Conservation (phyloP, 2,329 filamentous ascomycete species). For the Fusarium irregulare region DNA sequence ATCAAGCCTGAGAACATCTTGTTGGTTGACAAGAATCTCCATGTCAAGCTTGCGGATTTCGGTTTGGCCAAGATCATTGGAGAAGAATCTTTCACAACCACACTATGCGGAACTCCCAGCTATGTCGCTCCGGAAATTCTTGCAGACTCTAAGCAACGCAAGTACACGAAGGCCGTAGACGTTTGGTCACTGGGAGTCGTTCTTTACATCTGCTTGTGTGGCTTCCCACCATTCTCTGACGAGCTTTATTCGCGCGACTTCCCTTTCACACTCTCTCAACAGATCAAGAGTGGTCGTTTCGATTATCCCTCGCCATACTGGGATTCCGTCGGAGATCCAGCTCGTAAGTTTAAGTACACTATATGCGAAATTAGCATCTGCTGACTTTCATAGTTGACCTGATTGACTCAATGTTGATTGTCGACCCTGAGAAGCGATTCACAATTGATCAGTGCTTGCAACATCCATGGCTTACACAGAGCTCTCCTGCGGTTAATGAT, state of each 20-base stretch:
- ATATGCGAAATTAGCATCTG: neutral
- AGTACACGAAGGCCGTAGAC: conserved; percentile 95
- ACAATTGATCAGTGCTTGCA: conserved; percentile 90
- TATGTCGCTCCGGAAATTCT: conserved; percentile 98
- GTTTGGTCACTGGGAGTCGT: conserved; percentile 98
- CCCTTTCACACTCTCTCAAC: conserved; percentile 88
- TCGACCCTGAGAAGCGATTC: conserved; percentile 84
- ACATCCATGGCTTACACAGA: conserved; percentile 87
- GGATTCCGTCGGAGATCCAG: conserved; percentile 72
- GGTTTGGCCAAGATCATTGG: conserved; percentile 98
- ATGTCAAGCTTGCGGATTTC: conserved; percentile 95
- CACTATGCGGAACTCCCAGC: conserved; percentile 94
- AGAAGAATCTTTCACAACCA: conserved; percentile 97
- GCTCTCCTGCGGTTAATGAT: conserved; percentile 72
- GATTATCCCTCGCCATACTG: conserved; percentile 97
- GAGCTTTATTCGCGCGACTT: conserved; percentile 85
- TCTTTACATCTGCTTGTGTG: conserved; percentile 95
- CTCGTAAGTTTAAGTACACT: conserved; percentile 60
- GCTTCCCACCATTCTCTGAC: conserved; percentile 96
- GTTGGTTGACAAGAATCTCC: conserved; percentile 83
- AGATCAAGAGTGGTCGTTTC: conserved; percentile 89
- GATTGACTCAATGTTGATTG: conserved; percentile 94
- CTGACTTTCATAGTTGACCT: conserved; percentile 71
- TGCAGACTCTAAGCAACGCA: conserved; percentile 81
- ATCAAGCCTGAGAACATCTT: conserved; percentile 99